phyloP scores from a whole-genome alignment of 352 stramenopile species.

The Phytophthora foliorum region DNA sequence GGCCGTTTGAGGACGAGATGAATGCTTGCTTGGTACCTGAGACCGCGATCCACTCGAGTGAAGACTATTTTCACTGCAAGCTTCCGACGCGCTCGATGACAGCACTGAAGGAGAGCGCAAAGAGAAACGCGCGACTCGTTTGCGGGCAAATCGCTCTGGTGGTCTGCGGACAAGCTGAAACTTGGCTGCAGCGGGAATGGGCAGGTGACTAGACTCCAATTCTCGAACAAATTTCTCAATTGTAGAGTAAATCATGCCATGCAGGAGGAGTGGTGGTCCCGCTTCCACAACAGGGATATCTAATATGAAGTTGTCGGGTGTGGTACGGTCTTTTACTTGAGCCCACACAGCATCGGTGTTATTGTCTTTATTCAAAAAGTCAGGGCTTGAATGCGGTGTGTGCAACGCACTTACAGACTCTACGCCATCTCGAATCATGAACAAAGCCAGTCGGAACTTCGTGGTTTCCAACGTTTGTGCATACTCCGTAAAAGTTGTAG shows the following conservation, averaged over 20 bases:
- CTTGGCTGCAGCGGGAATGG: conserved; percentile 67
- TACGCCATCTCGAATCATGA: conserved; percentile 29
- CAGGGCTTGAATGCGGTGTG: background rate
- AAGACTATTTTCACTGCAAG: conserved; percentile 34
- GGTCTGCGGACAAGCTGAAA: conserved; percentile 86
- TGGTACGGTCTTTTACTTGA: conserved; percentile 35
- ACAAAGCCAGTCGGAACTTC: conserved; percentile 32
- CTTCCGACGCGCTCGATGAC: conserved; percentile 17
- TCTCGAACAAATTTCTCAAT: conserved; percentile 79
- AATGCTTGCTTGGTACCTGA: conserved; percentile 19
- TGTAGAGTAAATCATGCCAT: conserved; percentile 54
- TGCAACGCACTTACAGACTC: background rate
- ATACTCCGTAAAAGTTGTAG: conserved; percentile 44
- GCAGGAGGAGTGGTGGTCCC: conserved; percentile 61
- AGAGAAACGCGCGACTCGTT: conserved; percentile 67
- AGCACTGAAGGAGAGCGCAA: conserved; percentile 14
- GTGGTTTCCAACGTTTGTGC: conserved; percentile 30
- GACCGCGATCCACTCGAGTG: conserved; percentile 6
- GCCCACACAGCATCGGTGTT: conserved; percentile 7
- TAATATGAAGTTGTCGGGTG: conserved; percentile 59
- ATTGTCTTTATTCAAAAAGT: background rate
- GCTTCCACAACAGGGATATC: conserved; percentile 64
- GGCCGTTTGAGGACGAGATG: conserved; percentile 34
- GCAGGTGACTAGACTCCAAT: conserved; percentile 66
- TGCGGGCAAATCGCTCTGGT: conserved; percentile 65